A percentile compares a stretch with the other conserved stretches of the same genome.
phyloP scores from a whole-genome alignment of 306 rosid species.

The Begonia fuchsioides region DNA sequence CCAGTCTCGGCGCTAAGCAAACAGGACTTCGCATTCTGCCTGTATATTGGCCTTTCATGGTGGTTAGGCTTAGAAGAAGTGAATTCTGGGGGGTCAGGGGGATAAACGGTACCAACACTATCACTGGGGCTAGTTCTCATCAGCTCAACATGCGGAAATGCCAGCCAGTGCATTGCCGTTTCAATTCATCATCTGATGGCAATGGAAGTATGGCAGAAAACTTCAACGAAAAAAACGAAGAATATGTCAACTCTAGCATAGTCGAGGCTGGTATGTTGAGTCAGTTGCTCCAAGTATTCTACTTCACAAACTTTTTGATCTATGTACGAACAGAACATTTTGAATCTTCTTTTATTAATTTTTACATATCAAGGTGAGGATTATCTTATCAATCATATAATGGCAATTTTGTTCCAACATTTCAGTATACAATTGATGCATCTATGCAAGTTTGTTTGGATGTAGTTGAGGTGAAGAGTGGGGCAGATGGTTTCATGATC shows the following conservation, averaged over 20 bases:
- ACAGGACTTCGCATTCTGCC: constrained; percentile 42
- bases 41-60: constrained; percentile 28
- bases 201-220: constrained; percentile 74
- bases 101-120: constrained; percentile 21
- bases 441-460: constrained; percentile 10
- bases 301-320: too few species aligned
- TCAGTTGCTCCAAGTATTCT: not conserved
- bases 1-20: constrained; percentile 34
- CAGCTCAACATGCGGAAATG: constrained; percentile 24
- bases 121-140: constrained; percentile 23
- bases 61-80: constrained; percentile 33
- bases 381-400: not conserved
- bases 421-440: constrained; percentile 3
- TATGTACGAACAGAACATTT: too few species aligned
- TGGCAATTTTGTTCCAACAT: not conserved
- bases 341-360: too few species aligned
- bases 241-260: constrained; percentile 74
- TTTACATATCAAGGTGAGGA: too few species aligned
- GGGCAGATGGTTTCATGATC: constrained; percentile 79
- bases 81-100: constrained; percentile 49
- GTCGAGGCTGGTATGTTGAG: constrained; percentile 79
- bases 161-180: constrained; percentile 44
- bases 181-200: constrained; percentile 57
- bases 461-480: constrained; percentile 98
- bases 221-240: constrained; percentile 77